Percentiles rank a stretch among this genome's conserved stretches.
Evolutionary conservation across 2,329 filamentous ascomycete species (phyloP).

Genomic region (Fonsecaea multimorphosa): DNA sequence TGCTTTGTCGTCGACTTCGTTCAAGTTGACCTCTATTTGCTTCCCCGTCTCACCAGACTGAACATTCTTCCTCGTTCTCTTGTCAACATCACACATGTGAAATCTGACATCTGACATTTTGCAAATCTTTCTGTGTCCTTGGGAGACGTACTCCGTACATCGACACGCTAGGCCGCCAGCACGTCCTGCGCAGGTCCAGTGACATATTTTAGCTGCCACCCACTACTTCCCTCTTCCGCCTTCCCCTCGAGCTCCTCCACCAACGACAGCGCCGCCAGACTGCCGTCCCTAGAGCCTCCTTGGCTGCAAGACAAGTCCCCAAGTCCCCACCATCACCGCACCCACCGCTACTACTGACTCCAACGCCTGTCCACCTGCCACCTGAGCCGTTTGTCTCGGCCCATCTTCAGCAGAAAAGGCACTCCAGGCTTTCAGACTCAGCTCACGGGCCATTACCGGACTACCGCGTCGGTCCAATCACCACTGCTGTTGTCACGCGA

Average conservation of each 20-base stretch:
- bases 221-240: slow-evolving; percentile 20
- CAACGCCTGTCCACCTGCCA: slow-evolving; percentile 1
- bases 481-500: slow-evolving; percentile 13
- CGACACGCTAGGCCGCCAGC: slow-evolving; percentile 1
- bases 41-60: slow-evolving; percentile 1
- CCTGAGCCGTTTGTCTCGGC: slow-evolving; percentile 11
- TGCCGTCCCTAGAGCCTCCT: slow-evolving; percentile 11
- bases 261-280: slow-evolving; percentile 12
- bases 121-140: slow-evolving; percentile 9
- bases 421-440: slow-evolving; percentile 11
- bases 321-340: slow-evolving; percentile 14
- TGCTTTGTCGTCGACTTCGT: slow-evolving; percentile 17
- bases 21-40: slow-evolving; percentile 4
- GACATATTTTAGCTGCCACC: slow-evolving; percentile 19
- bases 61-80: neutral
- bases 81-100: slow-evolving; percentile 11
- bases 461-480: slow-evolving; percentile 11
- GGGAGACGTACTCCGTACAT: slow-evolving; percentile 13
- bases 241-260: slow-evolving; percentile 19
- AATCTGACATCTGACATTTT: slow-evolving; percentile 24
- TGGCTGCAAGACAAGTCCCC: slow-evolving; percentile 1
- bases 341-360: slow-evolving; percentile 10
- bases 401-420: slow-evolving; percentile 4
- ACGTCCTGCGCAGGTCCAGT: slow-evolving; percentile 19
- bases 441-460: slow-evolving; percentile 15